phyloP scores from a whole-genome alignment of 129 eudicot genomes.

The Centrapalus pauciflorus region DNA sequence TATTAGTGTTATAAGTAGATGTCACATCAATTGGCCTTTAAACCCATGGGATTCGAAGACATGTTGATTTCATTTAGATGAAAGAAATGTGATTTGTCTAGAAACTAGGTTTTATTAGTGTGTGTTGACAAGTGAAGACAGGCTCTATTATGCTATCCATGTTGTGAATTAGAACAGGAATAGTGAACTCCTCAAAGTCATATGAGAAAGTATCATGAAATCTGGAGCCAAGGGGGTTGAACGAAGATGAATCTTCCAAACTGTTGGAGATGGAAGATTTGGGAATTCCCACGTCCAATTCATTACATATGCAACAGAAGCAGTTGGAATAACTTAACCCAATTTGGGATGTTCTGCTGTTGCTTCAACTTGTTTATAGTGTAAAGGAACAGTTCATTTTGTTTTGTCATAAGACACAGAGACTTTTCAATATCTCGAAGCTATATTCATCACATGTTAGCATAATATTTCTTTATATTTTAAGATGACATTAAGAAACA shows the following conservation, averaged over 20 bases:
- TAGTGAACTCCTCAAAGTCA: neutral
- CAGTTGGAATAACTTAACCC: neutral
- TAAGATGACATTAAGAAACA: neutral
- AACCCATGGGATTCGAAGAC: neutral
- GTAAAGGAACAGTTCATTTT: neutral
- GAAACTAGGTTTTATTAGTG: neutral
- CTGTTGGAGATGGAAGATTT: too few species aligned
- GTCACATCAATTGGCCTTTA: neutral
- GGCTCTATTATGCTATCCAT: neutral
- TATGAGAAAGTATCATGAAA: neutral
- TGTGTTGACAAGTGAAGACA: neutral
- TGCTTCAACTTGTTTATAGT: neutral
- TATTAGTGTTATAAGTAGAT: neutral
- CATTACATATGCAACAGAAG: neutral
- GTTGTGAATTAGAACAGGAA: conserved; percentile 1
- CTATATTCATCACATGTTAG: neutral
- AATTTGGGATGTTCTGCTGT: neutral
- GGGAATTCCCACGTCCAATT: too few species aligned
- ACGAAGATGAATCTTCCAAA: too few species aligned
- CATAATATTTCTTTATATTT: neutral
- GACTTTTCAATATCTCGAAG: neutral
- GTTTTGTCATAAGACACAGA: too few species aligned
- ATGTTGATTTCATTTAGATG: neutral
- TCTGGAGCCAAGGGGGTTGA: too few species aligned
- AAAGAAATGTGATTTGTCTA: neutral